Evolutionary conservation across 2,329 filamentous ascomycete genomes (phyloP), one percentile per base, ranked within the genome.

Genomic region (Paraconiothyrium sp.): DNA sequence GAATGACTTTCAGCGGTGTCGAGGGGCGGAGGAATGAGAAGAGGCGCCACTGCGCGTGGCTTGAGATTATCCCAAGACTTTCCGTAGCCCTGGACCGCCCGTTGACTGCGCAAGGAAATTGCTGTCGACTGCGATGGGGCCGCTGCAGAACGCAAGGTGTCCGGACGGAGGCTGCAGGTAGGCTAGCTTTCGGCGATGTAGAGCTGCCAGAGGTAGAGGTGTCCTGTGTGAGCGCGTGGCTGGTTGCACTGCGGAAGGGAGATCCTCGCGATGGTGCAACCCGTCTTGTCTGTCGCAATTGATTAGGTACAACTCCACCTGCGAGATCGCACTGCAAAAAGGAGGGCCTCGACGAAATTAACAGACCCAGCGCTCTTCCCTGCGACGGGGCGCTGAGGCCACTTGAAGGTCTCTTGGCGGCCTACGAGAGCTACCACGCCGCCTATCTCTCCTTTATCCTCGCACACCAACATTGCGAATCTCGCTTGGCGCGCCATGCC

Each of bases 1-100:
- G 77, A 77, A 68, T 27, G 65, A 65, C 35, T 64, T 69, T 71
- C 59, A 62, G 63, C 61, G 54, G 58, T 67, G 47, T 59, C 64
- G 56, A 67, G 67, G 59, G 68, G 65, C 64, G 62, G 39, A 66
- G 67, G 70, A 71, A 71, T 72, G 63, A 41, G 37, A 60, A 63
- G 47, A 51, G 61, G 50, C 54, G 58, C 63, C 60, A 66, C 59
- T 60, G 60, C 66, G 68, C 67, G 72, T 72, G 70, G 68, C 63
- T 72, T 68, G 67, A 47, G 43, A 61, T 48, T 57, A 66, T 35
- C 41, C 43, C 57, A 61, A 60, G 54, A 49, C 46, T 39, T 27
- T 54, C 51, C 44, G 62, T 54, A 57, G 60, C 59, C 58, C 61
- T 59, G 62, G 63, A 59, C 61, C 60, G 58, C 46, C 61, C 59